Evolutionary conservation across 2,329 filamentous ascomycete genomes (phyloP).

Genomic region (Pestalotiopsis sp.): DNA sequence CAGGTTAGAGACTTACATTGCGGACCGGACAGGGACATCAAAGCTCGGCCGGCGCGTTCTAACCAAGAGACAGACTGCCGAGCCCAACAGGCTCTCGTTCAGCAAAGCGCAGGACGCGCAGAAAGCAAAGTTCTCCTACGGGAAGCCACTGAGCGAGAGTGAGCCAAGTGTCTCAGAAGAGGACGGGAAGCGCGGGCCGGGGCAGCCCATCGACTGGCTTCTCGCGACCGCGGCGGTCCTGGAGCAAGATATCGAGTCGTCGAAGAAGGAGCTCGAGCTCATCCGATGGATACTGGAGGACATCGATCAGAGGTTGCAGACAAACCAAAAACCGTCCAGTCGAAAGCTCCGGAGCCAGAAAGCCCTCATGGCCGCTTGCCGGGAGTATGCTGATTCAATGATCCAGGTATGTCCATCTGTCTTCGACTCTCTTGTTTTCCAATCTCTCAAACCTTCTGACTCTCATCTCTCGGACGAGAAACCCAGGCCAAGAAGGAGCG

Average conservation of each 20-base stretch:
- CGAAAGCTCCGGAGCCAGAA: slow-evolving; percentile 14
- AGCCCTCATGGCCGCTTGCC: slow-evolving; percentile 13
- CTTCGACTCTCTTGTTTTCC: not conserved
- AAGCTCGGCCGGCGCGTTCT: not conserved
- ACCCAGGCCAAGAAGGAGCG: not conserved
- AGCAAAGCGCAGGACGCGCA: not conserved
- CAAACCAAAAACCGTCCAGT: not conserved
- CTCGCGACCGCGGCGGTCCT: slow-evolving; percentile 16
- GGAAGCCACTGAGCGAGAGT: slow-evolving; percentile 10
- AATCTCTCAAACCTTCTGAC: not conserved
- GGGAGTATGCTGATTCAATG: slow-evolving; percentile 1
- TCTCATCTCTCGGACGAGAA: not conserved
- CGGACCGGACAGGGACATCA: not conserved
- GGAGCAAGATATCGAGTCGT: slow-evolving; percentile 24
- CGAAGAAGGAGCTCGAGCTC: slow-evolving; percentile 27
- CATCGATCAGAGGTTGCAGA: slow-evolving; percentile 10
- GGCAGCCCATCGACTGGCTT: slow-evolving; percentile 21
- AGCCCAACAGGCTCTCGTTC: not conserved
- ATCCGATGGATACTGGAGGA: slow-evolving; percentile 22
- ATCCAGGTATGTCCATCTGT: not conserved
- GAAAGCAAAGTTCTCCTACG: slow-evolving; percentile 14
- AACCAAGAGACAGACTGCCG: slow-evolving; percentile 1
- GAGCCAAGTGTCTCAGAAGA: not conserved
- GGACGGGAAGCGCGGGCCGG: not conserved
- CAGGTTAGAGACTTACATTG: not conserved